Evolutionary conservation across 2,329 filamentous ascomycete genomes (phyloP), one percentile per base, ranked within the genome.

Genomic region (Mollisia scopiformis): DNA sequence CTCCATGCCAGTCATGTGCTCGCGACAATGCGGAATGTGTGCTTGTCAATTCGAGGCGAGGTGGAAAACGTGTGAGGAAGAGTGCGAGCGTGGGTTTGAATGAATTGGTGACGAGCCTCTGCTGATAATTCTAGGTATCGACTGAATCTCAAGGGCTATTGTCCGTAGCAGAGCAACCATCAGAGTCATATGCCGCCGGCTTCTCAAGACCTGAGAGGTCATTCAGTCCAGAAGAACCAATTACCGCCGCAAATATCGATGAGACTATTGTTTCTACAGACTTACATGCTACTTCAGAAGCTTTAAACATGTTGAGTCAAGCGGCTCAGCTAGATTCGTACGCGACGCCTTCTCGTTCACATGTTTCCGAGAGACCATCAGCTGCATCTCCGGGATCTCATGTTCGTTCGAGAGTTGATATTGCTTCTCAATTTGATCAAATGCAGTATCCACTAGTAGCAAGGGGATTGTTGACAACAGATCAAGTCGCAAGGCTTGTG

Each of bases 201-300:
- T 56, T 35, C 51, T 61, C 54, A n/a, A 13, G 30, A 35, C 14
- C 23, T 25, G 37, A 58, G 60, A 53, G 59, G 23, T 16, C 58
- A 53, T 60, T 56, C 55, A 28, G 39, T 19, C 50, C 59, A 53
- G 59, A 64, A 52, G 52, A 58, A 16, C 51, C 58, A 39, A 66
- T 66, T 28, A 64, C 63, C 23, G 37, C 62, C 31, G 57, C 59
- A 5, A 65, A 69, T 52, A 72, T 78, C 5, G 75, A 78, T 41
- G 77, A 77, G 28, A 75, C 75, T 46, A 77, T 78, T 59, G 75
- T 75, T 1, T 75, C 77, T 0, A 74, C 74, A 0, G 76, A 79
- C 61, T 69, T 79, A 1, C 66, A 78, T 33, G 77, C 78, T 19
- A 77, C 77, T 1, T 78, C 77, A 1, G 77, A 79, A 55, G 77